Conservation (phyloP, 106 monocot species). For the Ottelia alismoides region DNA sequence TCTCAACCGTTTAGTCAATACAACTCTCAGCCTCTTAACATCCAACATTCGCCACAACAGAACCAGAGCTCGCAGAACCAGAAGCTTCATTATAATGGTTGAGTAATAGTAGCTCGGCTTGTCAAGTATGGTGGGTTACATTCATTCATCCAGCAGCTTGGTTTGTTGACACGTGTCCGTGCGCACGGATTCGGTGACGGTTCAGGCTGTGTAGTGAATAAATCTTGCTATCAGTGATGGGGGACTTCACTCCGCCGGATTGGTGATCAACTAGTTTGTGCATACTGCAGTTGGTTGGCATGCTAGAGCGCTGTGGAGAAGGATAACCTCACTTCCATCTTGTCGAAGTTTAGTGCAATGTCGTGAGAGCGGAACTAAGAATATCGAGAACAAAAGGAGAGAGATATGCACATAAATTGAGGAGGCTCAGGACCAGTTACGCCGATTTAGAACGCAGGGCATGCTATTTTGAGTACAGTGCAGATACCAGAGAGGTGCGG, state of each 20-base stretch:
- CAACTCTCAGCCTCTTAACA: slow-evolving; percentile 46
- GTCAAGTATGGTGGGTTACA: not conserved
- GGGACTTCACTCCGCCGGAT: too few relatives aligned
- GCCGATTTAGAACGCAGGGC: not conserved
- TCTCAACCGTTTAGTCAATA: slow-evolving; percentile 75
- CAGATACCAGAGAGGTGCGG: not conserved
- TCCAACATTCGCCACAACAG: slow-evolving; percentile 51
- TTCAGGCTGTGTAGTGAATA: slow-evolving; percentile 4
- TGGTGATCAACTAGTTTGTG: not conserved
- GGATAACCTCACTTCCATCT: not conserved
- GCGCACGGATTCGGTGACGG: not conserved
- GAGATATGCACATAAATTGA: not conserved
- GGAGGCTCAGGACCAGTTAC: not conserved
- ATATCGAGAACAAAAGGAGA: too few relatives aligned
- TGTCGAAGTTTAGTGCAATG: not conserved
- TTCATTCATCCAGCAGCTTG: slow-evolving; percentile 1
- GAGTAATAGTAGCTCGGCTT: not conserved
- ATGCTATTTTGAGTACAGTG: not conserved
- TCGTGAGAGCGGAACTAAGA: not conserved
- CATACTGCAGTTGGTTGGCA: not conserved
- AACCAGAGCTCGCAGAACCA: slow-evolving; percentile 31
- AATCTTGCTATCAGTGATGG: too few relatives aligned
- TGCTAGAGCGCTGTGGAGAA: not conserved
- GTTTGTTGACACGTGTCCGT: slow-evolving; percentile 18
- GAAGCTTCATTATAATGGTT: slow-evolving; percentile 54